Conservation (phyloP, 75 land plant genomes). For the Sequoia sempervirens region DNA sequence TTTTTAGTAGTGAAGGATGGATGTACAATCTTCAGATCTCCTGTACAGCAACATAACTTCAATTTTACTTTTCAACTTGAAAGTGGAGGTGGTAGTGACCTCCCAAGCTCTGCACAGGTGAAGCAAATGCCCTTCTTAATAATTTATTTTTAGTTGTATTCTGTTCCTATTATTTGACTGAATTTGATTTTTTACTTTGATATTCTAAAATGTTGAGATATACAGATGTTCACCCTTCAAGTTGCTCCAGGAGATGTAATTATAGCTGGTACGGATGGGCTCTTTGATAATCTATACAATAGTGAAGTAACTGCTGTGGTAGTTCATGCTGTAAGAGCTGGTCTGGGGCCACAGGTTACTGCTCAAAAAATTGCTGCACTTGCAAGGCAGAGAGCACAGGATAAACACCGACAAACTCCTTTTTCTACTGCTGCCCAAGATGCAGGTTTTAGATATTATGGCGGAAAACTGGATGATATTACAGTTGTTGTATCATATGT, state of each 20-base stretch:
- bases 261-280: slow-evolving; percentile 94
- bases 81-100: slow-evolving; percentile 69
- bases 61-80: slow-evolving; percentile 90
- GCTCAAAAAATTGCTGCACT: slow-evolving; percentile 84
- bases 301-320: slow-evolving; percentile 85
- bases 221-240: slow-evolving; percentile 79
- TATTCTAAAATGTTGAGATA: slow-evolving; percentile 17
- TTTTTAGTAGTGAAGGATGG: slow-evolving; percentile 86
- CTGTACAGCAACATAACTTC: slow-evolving; percentile 88
- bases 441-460: slow-evolving; percentile 86
- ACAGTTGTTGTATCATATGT: slow-evolving; percentile 83
- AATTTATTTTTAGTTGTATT: not conserved
- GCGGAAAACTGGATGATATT: slow-evolving; percentile 95
- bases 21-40: slow-evolving; percentile 69
- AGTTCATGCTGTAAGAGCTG: slow-evolving; percentile 77
- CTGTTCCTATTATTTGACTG: not conserved
- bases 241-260: slow-evolving; percentile 93
- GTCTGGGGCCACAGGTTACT: slow-evolving; percentile 81
- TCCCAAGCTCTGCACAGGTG: slow-evolving; percentile 89
- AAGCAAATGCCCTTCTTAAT: not conserved
- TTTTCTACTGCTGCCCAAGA: slow-evolving; percentile 97
- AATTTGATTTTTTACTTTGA: not conserved
- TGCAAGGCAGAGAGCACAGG: slow-evolving; percentile 81
- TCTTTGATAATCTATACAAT: slow-evolving; percentile 89
- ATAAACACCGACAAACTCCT: slow-evolving; percentile 79